Evolutionary conservation across 192 early-diverging fungal genomes (phyloP).

Genomic region (Radiomyces spectabilis): DNA sequence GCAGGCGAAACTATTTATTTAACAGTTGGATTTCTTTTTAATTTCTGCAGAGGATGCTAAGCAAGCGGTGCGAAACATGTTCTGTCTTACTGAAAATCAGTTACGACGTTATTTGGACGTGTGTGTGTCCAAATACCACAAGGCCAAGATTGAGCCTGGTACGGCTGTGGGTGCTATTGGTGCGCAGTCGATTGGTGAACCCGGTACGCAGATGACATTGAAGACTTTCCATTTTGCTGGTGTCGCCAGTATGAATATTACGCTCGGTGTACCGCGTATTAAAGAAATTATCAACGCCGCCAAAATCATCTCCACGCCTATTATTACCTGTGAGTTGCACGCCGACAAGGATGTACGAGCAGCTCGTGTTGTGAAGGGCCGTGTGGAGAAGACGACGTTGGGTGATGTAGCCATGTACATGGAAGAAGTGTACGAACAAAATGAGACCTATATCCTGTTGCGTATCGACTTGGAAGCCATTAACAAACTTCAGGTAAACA

Average conservation of each 20-base stretch:
- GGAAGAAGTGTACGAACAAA: conserved; percentile 76
- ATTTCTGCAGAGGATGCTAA: conserved; percentile 32
- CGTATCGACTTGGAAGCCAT: conserved; percentile 83
- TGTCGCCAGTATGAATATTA: conserved; percentile 98
- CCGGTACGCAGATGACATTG: conserved; percentile 99
- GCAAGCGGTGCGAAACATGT: conserved; percentile 52
- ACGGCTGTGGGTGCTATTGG: conserved; percentile 95
- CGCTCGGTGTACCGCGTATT: conserved; percentile 98
- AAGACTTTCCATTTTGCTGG: conserved; percentile 99
- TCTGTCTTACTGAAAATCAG: conserved; percentile 67
- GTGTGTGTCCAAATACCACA: conserved; percentile 77
- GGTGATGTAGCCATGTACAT: conserved; percentile 93
- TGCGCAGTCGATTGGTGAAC: conserved; percentile 96
- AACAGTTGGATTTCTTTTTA: no score
- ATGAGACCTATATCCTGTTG: conserved; percentile 71
- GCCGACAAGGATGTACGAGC: conserved; percentile 58
- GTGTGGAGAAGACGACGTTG: conserved; percentile 87
- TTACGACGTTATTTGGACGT: conserved; percentile 68
- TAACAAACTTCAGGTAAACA: conserved; percentile 58
- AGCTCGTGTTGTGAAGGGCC: conserved; percentile 94
- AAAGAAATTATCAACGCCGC: conserved; percentile 99
- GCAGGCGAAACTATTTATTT: no score
- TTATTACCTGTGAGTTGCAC: conserved; percentile 75
- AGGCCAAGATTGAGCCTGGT: conserved; percentile 91
- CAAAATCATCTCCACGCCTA: conserved; percentile 91